Evolutionary conservation across 192 early-diverging fungal genomes (phyloP), one percentile per base, ranked within the genome.

Genomic region (Dissophora ornata): DNA sequence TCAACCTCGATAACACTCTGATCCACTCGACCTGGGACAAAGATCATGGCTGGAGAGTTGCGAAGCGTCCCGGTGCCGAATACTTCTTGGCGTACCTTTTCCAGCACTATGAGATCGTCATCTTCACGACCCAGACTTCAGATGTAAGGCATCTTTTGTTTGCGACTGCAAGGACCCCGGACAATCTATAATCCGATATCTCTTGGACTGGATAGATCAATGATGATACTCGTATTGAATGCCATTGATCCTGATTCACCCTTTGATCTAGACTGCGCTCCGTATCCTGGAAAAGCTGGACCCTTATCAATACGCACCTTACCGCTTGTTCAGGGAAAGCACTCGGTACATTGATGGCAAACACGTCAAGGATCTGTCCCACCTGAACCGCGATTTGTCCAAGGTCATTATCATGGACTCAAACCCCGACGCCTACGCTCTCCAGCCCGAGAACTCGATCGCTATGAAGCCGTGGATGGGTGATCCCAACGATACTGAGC

Each of bases 361-460:
- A 63, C 82, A 90, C 80, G 88, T 94, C 80, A 94, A 92, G 79
- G 98, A 99, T 82, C 59, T 99, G 62, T 88, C 87, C 24, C 90
- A 93, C 52, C 84, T 97, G 62, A 99, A 99, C 85, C 91, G 98
- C 60, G 97, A 99, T 83, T 80, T 95, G 58, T 84, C 87, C 62
- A 96, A 94, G 81, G 92, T 96, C 25, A 94, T 99, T 57, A 89
- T 97, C 58, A 88, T 99, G 71, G 98, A 99, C 77, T 92, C 89
- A 13, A 90, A 95, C 74, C 90, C 92, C 6, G 88, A 93, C 41
- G 86, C 90, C n/a, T 93, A 88, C 82, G 77, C 89, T 46, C 81
- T 92, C 66, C 97, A 99, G 78, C 96, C 96, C 15, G 95, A 97
- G 69, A 99, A 98, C 69, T 90, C 89, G 21, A 80, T 99, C 26